Evolutionary conservation across 805 yeast species (phyloP).

Genomic region (Suhomyces canberraensis): DNA sequence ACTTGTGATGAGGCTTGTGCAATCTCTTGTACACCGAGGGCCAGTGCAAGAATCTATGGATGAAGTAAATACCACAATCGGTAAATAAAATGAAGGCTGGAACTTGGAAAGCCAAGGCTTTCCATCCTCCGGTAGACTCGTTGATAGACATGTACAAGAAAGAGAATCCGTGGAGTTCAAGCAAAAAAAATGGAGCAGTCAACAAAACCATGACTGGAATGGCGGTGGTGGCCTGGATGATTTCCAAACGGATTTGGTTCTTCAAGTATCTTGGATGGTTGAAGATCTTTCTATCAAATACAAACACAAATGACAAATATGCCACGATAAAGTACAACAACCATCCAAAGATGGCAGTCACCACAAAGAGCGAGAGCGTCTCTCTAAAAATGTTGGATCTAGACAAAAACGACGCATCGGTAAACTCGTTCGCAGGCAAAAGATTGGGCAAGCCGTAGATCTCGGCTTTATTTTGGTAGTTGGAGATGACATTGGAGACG

Average conservation of each 20-base stretch:
- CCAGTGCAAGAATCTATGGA: conserved; percentile 93
- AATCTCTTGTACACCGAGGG: conserved; percentile 79
- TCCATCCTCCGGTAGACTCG: conserved; percentile 66
- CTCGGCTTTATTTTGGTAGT: conserved; percentile 34
- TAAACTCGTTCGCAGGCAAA: conserved; percentile 53
- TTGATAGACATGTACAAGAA: conserved; percentile 64
- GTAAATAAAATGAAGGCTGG: conserved; percentile 87
- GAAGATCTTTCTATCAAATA: conserved; percentile 85
- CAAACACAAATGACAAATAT: conserved; percentile 65
- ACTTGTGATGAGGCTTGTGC: conserved; percentile 98
- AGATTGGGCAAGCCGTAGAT: conserved; percentile 63
- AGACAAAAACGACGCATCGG: conserved; percentile 64
- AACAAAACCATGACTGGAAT: conserved; percentile 86
- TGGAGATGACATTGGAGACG: conserved; percentile 12
- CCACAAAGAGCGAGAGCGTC: conserved; percentile 55
- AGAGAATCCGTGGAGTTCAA: conserved; percentile 83
- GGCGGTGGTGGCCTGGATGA: conserved; percentile 70
- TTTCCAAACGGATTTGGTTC: conserved; percentile 86
- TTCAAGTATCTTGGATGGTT: conserved; percentile 95
- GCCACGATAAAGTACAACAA: conserved; percentile 75
- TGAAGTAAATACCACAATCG: conserved; percentile 86
- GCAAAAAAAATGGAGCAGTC: conserved; percentile 86
- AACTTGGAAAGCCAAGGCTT: conserved; percentile 60
- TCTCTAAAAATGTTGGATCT: conserved; percentile 77
- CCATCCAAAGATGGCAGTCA: conserved; percentile 85